Evolutionary conservation across 176 grass and related monocot species (phyloP), one percentile per base, ranked within the genome.

Genomic region (Juncus effusus): DNA sequence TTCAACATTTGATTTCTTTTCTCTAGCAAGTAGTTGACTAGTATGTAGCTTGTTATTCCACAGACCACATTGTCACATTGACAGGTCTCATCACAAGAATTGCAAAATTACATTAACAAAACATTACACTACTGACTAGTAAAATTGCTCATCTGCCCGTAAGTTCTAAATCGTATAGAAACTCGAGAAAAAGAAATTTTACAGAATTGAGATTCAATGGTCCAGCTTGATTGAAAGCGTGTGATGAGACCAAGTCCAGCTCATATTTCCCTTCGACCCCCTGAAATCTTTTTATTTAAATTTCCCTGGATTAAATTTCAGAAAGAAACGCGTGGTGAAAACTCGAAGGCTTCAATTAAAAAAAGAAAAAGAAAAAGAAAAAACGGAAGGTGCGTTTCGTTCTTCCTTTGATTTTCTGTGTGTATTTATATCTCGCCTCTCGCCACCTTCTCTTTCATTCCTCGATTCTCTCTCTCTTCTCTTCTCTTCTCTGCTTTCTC

Each of bases 401-500:
- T 53, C 42, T 72, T 59, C 44, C 52, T 4, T 45, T 72, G 41
- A 28, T 71, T 59, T 19, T 72, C 69, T 59, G 7, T 28, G 69
- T 38, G 54, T 72, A 72, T 72, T 72, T 72, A 72, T 72, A 72
- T 38, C 14, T 5, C 53, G 10, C 68, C 68, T 55, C 54, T 72
- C 52, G 54, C 54, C 69, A 72, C 69, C 69, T 72, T 72, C 54
- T 72, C 69, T 72, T 72, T 55, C 67, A 69, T 69, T 56, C 65
- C 37, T 52, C 52, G 58, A 40, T 44, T 57, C 54, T 15, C 39
- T 14, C 62, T 37, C 10, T 16, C 45, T 13, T 52, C 42, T 65
- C 19, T 28, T 28, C 47, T 69, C 36, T 69, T 36, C 15, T 36
- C 36, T 47, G 37, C 67, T 57, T 14, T n/a, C 63, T 40, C 50